Evolutionary conservation across 129 eudicot species (phyloP).

Genomic region (Rutidosis leptorrhynchoides): DNA sequence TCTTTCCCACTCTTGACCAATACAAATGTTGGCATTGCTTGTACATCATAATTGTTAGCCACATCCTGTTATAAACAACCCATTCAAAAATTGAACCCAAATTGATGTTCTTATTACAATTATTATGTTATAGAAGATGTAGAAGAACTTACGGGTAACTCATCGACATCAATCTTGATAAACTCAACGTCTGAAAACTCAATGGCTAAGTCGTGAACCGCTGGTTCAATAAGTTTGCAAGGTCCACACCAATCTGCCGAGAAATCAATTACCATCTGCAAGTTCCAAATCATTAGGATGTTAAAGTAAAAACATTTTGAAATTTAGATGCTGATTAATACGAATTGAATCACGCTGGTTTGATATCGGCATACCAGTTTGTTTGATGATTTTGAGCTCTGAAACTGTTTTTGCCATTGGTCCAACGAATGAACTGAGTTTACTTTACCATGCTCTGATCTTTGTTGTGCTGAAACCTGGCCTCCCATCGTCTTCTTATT

Average conservation of each 20-base stretch:
- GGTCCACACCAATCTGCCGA: conserved; percentile 93
- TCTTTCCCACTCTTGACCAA: conserved; percentile 69
- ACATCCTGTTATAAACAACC: conserved; percentile 56
- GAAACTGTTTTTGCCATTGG: conserved; percentile 50
- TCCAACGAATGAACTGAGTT: conserved; percentile 48
- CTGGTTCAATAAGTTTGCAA: conserved; percentile 64
- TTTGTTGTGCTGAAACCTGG: conserved; percentile 24
- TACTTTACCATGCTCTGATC: conserved; percentile 31
- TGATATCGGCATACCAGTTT: conserved; percentile 53
- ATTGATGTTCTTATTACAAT: not conserved
- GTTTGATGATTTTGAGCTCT: conserved; percentile 46
- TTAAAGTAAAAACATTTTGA: not conserved
- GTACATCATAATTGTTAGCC: conserved; percentile 56
- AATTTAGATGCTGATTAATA: no score
- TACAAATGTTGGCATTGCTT: conserved; percentile 76
- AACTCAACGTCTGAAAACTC: conserved; percentile 66
- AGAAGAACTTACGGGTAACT: conserved; percentile 49
- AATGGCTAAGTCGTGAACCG: conserved; percentile 50
- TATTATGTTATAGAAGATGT: not conserved
- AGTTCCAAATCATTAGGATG: not conserved
- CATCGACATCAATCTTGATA: conserved; percentile 79
- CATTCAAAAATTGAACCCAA: not conserved
- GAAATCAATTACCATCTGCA: conserved; percentile 75
- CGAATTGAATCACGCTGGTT: no score
- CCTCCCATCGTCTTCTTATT: conserved; percentile 31